Evolutionary conservation across 306 rosid genomes (phyloP).

Genomic region (Acacia crassicarpa): DNA sequence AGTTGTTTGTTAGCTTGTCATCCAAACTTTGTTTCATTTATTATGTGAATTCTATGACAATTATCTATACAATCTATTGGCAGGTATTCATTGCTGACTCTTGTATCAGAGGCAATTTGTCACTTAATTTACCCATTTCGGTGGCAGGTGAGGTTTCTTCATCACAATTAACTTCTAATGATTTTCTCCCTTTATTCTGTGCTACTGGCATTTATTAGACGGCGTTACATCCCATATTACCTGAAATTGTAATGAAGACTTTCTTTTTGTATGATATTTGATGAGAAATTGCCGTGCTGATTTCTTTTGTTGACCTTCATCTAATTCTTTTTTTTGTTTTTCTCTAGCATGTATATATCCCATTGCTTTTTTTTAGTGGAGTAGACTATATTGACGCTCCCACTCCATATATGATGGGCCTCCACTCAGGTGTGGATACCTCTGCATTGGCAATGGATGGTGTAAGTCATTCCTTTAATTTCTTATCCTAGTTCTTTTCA

Average conservation of each 20-base stretch:
- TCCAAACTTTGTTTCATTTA: constrained; percentile 16
- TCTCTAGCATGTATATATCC: constrained; percentile 98
- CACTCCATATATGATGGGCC: constrained; percentile 99
- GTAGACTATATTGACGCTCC: constrained; percentile 99
- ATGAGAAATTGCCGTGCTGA: constrained; percentile 21
- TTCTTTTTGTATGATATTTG: constrained; percentile 19
- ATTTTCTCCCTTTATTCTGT: constrained; percentile 16
- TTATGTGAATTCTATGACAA: constrained; percentile 31
- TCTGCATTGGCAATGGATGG: constrained; percentile 83
- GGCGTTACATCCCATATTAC: constrained; percentile 25
- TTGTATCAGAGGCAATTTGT: constrained; percentile 94
- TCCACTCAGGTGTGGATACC: constrained; percentile 93
- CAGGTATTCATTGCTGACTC: constrained; percentile 94
- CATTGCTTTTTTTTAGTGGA: constrained; percentile 98
- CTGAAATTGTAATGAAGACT: neutral
- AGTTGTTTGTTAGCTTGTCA: constrained; percentile 29
- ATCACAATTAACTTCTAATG: constrained; percentile 14
- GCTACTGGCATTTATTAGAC: constrained; percentile 1
- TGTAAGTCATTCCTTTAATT: constrained; percentile 57
- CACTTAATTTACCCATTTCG: constrained; percentile 93
- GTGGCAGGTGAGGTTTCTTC: constrained; percentile 79
- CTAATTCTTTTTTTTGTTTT: constrained; percentile 58
- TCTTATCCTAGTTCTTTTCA: constrained; percentile 12
- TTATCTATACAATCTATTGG: constrained; percentile 37
- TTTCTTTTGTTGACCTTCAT: constrained; percentile 38